These are phyloP conservation scores for Sporodiniella umbellata DNA, from an alignment of 371 early-diverging fungal species.

Conservation along the genomic window DNA sequence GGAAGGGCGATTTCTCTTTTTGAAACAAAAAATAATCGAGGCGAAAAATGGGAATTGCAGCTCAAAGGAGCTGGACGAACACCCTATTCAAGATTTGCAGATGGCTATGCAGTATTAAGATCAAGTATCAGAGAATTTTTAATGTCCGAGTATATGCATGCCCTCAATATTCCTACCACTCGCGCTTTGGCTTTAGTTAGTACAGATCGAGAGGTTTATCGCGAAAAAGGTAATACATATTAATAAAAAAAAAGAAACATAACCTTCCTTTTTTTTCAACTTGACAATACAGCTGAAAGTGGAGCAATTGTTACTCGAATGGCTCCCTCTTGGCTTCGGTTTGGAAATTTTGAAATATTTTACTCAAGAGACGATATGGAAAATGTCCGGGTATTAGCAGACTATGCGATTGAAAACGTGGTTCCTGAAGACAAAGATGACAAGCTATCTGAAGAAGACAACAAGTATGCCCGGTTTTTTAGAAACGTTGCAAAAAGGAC, in stretches of 20 bases:
- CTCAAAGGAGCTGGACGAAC: slow-evolving; percentile 87
- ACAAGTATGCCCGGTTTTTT: slow-evolving; percentile 62
- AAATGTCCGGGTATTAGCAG: slow-evolving; percentile 62
- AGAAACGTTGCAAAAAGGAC: slow-evolving; percentile 64
- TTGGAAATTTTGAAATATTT: slow-evolving; percentile 88
- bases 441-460: slow-evolving; percentile 3
- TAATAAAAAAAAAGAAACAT: background rate
- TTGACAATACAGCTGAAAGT: slow-evolving; percentile 32
- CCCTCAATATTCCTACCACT: slow-evolving; percentile 79
- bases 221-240: slow-evolving; percentile 48
- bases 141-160: slow-evolving; percentile 73
- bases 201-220: slow-evolving; percentile 60
- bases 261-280: background rate
- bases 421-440: slow-evolving; percentile 30
- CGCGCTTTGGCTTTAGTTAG: slow-evolving; percentile 70
- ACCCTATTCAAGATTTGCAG: slow-evolving; percentile 84
- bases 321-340: slow-evolving; percentile 83
- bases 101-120: slow-evolving; percentile 83
- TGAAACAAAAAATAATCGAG: slow-evolving; percentile 35
- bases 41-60: slow-evolving; percentile 75
- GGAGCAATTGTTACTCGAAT: slow-evolving; percentile 81
- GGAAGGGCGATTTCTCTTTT: slow-evolving; percentile 83
- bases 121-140: slow-evolving; percentile 85
- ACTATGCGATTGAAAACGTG: slow-evolving; percentile 56
- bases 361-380: slow-evolving; percentile 63